These are phyloP conservation scores for Verticillium dahliae DNA, from an alignment of 2,329 filamentous ascomycete species.

Conservation along the genomic window DNA sequence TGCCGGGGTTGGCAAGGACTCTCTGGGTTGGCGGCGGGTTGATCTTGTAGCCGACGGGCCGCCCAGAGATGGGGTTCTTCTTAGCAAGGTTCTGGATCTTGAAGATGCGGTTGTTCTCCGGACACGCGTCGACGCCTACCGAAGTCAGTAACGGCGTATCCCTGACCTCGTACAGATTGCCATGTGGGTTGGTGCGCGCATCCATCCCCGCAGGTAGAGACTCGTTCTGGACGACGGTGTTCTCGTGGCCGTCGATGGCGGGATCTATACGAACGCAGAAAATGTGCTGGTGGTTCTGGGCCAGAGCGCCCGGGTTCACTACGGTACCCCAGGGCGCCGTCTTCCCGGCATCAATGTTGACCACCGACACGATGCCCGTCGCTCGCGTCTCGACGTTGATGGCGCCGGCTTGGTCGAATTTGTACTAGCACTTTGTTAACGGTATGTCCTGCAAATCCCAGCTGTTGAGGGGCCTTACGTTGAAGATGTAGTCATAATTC, in stretches of 20 bases:
- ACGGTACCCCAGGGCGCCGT: constrained; percentile 40
- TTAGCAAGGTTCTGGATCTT: constrained; percentile 25
- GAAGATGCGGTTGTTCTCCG: constrained; percentile 26
- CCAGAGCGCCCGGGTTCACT: constrained; percentile 43
- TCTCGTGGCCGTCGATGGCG: constrained; percentile 43
- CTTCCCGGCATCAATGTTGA: constrained; percentile 29
- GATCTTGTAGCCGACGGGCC: constrained; percentile 21
- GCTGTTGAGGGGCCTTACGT: constrained; percentile 13
- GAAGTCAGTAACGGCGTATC: constrained; percentile 35
- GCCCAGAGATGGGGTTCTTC: constrained; percentile 21
- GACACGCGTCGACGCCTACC: constrained; percentile 18
- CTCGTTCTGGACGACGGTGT: constrained; percentile 27
- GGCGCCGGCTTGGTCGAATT: constrained; percentile 57
- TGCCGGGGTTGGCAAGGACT: neutral
- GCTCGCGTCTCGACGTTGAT: constrained; percentile 56
- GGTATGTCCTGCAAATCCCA: neutral
- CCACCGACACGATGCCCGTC: constrained; percentile 53
- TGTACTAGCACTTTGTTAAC: constrained; percentile 28
- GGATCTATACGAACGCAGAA: constrained; percentile 47
- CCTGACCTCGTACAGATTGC: constrained; percentile 31
- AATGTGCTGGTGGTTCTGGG: constrained; percentile 51
- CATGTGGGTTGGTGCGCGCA: constrained; percentile 37
- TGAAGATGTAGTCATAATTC: constrained; percentile 67
- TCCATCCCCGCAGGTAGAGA: constrained; percentile 19
- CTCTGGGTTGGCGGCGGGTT: neutral